A percentile compares a stretch with the other conserved stretches of the same genome.
Conservation (phyloP, 768 basidiomycete genomes). For the Suillus occidentalis region DNA sequence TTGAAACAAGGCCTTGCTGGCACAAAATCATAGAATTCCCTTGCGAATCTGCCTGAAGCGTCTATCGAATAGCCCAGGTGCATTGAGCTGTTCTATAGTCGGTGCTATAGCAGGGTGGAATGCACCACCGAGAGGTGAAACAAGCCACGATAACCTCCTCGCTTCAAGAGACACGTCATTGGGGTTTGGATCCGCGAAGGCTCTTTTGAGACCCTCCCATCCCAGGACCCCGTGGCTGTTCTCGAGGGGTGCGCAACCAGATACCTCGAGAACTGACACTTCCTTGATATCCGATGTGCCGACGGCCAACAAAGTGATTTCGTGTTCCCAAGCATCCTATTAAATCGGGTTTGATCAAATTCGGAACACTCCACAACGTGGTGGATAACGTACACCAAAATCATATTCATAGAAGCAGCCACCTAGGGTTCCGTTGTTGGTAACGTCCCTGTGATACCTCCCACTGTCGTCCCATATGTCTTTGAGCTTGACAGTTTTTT, state of each 20-base stretch:
- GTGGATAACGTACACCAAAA: slow-evolving; percentile 16
- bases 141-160: slow-evolving; percentile 30
- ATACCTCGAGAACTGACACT: slow-evolving; percentile 8
- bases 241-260: slow-evolving; percentile 9
- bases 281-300: not conserved
- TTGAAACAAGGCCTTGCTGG: not conserved
- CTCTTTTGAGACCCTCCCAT: slow-evolving; percentile 15
- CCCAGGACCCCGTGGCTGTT: slow-evolving; percentile 7
- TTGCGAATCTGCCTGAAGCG: slow-evolving; percentile 4
- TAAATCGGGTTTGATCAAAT: not conserved
- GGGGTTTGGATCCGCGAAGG: slow-evolving; percentile 8
- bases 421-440: slow-evolving; percentile 8
- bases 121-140: slow-evolving; percentile 5
- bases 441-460: slow-evolving; percentile 4
- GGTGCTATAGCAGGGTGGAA: slow-evolving; percentile 10
- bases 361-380: not conserved
- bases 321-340: slow-evolving; percentile 26
- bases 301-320: slow-evolving; percentile 5
- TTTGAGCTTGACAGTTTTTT: slow-evolving; percentile 11
- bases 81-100: slow-evolving; percentile 7
- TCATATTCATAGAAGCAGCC: slow-evolving; percentile 22
- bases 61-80: slow-evolving; percentile 2
- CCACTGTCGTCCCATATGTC: slow-evolving; percentile 15
- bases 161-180: slow-evolving; percentile 2
- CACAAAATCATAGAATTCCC: not conserved